phyloP scores from a whole-genome alignment of 495 filamentous ascomycete species.

The Talaromyces ruber region DNA sequence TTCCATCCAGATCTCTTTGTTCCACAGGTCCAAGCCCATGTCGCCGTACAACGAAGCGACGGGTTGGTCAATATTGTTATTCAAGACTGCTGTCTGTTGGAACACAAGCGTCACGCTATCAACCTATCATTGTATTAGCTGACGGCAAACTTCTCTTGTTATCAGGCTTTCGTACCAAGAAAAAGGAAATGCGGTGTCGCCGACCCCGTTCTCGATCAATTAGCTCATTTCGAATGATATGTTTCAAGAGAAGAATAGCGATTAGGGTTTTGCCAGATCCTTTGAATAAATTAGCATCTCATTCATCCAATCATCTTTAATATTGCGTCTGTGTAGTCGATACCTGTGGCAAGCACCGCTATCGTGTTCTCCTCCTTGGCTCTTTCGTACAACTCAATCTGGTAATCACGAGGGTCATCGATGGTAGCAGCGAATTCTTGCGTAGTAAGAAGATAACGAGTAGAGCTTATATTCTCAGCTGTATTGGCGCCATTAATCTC shows the following conservation, averaged over 20 bases:
- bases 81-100: constrained; percentile 79
- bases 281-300: constrained; percentile 15
- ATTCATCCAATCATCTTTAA: not conserved
- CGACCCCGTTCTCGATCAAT: constrained; percentile 55
- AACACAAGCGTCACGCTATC: constrained; percentile 86
- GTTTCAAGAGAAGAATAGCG: constrained; percentile 75
- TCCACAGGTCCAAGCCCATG: constrained; percentile 60
- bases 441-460: constrained; percentile 33
- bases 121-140: constrained; percentile 36
- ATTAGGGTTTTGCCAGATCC: constrained; percentile 97
- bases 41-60: constrained; percentile 73
- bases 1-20: constrained; percentile 58
- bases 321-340: not conserved
- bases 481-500: constrained; percentile 16
- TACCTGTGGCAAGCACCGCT: constrained; percentile 91
- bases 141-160: not conserved
- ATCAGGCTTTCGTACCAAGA: constrained; percentile 49
- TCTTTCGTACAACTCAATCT: constrained; percentile 83
- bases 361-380: constrained; percentile 86
- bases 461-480: constrained; percentile 29
- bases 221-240: constrained; percentile 71
- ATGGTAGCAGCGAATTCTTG: constrained; percentile 36
- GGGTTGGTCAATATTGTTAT: constrained; percentile 73
- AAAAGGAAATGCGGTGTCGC: constrained; percentile 64
- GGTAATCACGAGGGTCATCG: constrained; percentile 77